These are phyloP conservation scores for Bidens hawaiensis DNA, from an alignment of 140 eudicot species.

Conservation along the genomic window DNA sequence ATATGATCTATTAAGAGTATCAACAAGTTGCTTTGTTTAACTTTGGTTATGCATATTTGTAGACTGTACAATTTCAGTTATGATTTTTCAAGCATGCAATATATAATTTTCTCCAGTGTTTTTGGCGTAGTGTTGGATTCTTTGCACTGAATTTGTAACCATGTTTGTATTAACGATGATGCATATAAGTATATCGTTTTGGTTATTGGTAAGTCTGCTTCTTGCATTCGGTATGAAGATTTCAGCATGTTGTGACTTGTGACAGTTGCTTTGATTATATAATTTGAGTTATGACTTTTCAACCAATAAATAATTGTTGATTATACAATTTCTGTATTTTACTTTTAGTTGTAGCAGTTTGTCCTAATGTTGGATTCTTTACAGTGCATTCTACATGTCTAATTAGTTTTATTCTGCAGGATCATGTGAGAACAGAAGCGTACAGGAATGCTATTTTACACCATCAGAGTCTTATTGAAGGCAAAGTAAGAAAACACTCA, in stretches of 20 bases:
- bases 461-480: slow-evolving; percentile 61
- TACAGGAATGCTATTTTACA: slow-evolving; percentile 86
- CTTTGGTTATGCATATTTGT: slow-evolving; percentile 1
- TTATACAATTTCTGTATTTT: no score
- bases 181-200: no score
- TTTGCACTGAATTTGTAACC: no score
- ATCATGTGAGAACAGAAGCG: slow-evolving; percentile 83
- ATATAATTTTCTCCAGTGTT: no score
- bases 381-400: not conserved
- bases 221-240: not conserved
- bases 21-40: not conserved
- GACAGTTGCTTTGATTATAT: not conserved
- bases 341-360: not conserved
- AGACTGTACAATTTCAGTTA: not conserved
- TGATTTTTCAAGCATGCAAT: slow-evolving; percentile 7
- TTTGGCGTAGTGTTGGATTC: no score
- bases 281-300: not conserved
- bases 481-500: slow-evolving; percentile 53
- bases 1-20: not conserved
- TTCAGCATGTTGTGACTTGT: not conserved
- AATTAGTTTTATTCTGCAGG: slow-evolving; percentile 37
- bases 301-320: not conserved
- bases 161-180: no score
- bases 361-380: not conserved
- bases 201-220: no score